phyloP scores from a whole-genome alignment of 2,329 filamentous ascomycete species.

The Xylariaceae sp. region DNA sequence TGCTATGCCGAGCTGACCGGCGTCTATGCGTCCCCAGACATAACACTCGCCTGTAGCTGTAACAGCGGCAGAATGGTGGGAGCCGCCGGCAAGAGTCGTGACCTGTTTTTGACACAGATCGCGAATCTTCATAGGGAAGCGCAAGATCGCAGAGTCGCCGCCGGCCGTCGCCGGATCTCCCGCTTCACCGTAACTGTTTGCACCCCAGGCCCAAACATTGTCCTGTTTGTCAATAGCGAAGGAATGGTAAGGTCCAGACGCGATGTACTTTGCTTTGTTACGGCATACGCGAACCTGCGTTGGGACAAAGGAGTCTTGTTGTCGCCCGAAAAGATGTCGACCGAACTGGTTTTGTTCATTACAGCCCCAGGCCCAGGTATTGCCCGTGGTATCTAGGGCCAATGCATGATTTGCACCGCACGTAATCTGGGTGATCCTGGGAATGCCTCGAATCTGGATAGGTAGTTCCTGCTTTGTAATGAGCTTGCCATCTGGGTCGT shows the following conservation, averaged over 20 bases:
- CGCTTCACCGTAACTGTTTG: slow-evolving; percentile 63
- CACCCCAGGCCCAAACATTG: slow-evolving; percentile 61
- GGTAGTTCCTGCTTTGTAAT: slow-evolving; percentile 26
- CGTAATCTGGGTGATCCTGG: slow-evolving; percentile 50
- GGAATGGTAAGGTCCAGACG: slow-evolving; percentile 60
- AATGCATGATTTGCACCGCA: slow-evolving; percentile 57
- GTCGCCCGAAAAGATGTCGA: slow-evolving; percentile 33
- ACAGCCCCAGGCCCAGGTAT: slow-evolving; percentile 60
- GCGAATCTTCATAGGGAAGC: slow-evolving; percentile 53
- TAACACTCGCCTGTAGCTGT: slow-evolving; percentile 32
- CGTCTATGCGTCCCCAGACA: slow-evolving; percentile 38
- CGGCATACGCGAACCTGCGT: slow-evolving; percentile 12
- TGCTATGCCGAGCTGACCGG: slow-evolving; percentile 41
- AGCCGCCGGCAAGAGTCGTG: slow-evolving; percentile 52
- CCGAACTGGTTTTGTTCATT: slow-evolving; percentile 64
- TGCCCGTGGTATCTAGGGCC: slow-evolving; percentile 46
- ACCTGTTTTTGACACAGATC: slow-evolving; percentile 50
- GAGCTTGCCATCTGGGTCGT: background rate
- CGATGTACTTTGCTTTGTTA: slow-evolving; percentile 36
- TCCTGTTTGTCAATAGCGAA: slow-evolving; percentile 59
- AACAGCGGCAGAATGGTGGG: slow-evolving; percentile 54
- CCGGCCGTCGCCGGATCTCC: slow-evolving; percentile 50
- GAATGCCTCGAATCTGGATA: slow-evolving; percentile 47
- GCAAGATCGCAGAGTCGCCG: slow-evolving; percentile 55
- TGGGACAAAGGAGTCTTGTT: slow-evolving; percentile 17